Evolutionary conservation across 352 stramenopile species (phyloP).

Genomic region (Globisporangium nagaii): DNA sequence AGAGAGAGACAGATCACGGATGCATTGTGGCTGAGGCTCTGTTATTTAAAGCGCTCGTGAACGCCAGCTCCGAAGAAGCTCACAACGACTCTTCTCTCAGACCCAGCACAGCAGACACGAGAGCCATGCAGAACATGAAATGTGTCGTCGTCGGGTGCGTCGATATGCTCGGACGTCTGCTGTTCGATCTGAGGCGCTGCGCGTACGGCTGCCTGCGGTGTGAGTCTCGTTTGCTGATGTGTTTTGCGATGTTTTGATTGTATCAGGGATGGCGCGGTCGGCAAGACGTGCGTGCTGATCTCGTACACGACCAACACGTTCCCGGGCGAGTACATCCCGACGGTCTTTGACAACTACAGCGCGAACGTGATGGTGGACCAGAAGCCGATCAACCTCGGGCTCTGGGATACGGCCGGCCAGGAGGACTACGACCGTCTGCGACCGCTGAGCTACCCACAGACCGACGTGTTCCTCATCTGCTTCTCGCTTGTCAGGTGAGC

Average conservation of each 20-base stretch:
- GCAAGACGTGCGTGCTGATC: constrained; percentile 96
- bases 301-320: constrained; percentile 97
- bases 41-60: constrained; percentile 4
- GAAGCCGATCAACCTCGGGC: constrained; percentile 93
- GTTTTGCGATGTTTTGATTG: neutral
- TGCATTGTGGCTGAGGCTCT: neutral
- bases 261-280: constrained; percentile 91
- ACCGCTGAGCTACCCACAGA: constrained; percentile 94
- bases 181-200: too few species aligned
- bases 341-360: constrained; percentile 94
- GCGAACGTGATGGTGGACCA: constrained; percentile 92
- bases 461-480: constrained; percentile 95
- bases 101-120: constrained; percentile 11
- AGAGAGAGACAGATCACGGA: neutral
- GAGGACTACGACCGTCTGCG: constrained; percentile 96
- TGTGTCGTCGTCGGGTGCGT: constrained; percentile 88
- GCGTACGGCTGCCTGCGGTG: neutral
- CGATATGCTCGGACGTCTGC: too few species aligned
- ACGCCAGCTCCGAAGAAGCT: neutral
- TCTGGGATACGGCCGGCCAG: constrained; percentile 97
- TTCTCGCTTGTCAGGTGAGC: constrained; percentile 90
- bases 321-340: constrained; percentile 95
- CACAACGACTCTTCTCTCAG: neutral
- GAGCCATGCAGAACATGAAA: constrained; percentile 94
- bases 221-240: neutral